Conservation (phyloP, 345 rosid species). For the Linum usitatissimum region DNA sequence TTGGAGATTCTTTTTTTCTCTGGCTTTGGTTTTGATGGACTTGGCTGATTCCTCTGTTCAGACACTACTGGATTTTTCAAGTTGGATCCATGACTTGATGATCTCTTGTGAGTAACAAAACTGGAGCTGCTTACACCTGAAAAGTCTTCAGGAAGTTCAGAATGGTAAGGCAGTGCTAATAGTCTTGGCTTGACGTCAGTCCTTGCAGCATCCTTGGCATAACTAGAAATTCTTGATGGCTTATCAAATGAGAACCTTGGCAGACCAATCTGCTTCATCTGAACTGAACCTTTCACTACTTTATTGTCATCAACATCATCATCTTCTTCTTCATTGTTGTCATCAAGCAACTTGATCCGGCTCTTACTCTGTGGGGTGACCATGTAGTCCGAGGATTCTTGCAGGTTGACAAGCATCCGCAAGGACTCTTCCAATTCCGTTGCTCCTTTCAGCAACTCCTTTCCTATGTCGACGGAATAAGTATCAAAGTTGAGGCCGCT, state of each 20-base stretch:
- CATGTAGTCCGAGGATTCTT: constrained; percentile 55
- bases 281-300: constrained; percentile 7
- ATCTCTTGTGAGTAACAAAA: constrained; percentile 33
- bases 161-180: constrained; percentile 33
- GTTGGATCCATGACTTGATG: constrained; percentile 21
- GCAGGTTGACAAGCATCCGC: constrained; percentile 66
- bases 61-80: constrained; percentile 19
- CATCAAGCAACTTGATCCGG: constrained; percentile 58
- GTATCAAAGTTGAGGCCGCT: constrained; percentile 47
- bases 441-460: constrained; percentile 67
- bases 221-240: constrained; percentile 21
- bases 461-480: constrained; percentile 66
- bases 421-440: constrained; percentile 70
- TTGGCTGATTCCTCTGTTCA: constrained; percentile 22
- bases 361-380: constrained; percentile 34
- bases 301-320: constrained; percentile 28
- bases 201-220: constrained; percentile 32
- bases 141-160: constrained; percentile 19
- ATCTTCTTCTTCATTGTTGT: constrained; percentile 42
- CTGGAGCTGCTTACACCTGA: constrained; percentile 15
- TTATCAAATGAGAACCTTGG: constrained; percentile 49
- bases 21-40: constrained; percentile 27
- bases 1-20: constrained; percentile 67
- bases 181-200: constrained; percentile 39
- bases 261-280: constrained; percentile 33